Percentiles rank a stretch among this genome's conserved stretches.
Evolutionary conservation across 2,329 filamentous ascomycete species (phyloP).

Genomic region (Claviceps spartinae): DNA sequence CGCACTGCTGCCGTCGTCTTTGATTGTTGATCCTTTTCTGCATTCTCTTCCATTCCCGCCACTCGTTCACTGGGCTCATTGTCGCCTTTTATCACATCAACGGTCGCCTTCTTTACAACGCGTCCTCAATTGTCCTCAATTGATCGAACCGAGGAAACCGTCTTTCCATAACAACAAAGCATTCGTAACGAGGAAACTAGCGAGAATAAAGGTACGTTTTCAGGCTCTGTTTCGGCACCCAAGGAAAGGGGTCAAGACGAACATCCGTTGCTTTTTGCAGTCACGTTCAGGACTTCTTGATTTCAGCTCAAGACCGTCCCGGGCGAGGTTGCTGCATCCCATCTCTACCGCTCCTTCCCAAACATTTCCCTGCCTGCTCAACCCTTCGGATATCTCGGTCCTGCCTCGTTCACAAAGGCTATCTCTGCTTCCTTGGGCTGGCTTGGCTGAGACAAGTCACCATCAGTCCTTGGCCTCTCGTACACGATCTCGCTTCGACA

Average conservation of each 20-base stretch:
- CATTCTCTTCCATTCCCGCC: slow-evolving; percentile 22
- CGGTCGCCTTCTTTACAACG: slow-evolving; percentile 10
- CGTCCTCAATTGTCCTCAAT: neutral
- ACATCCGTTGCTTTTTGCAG: neutral
- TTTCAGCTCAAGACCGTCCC: neutral
- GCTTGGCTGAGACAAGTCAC: slow-evolving; percentile 1
- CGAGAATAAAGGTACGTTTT: slow-evolving; percentile 1
- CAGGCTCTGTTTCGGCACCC: neutral
- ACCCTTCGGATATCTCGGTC: neutral
- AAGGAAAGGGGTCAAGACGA: neutral
- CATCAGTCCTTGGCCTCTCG: neutral
- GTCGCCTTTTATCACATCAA: slow-evolving; percentile 9
- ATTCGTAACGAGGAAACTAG: neutral
- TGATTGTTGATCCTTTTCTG: slow-evolving; percentile 15
- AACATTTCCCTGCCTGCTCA: neutral
- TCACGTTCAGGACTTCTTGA: neutral
- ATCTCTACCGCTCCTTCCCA: neutral
- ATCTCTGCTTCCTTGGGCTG: slow-evolving; percentile 3
- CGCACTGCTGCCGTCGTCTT: slow-evolving; percentile 12
- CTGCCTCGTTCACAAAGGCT: neutral
- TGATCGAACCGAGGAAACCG: neutral
- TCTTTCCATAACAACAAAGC: neutral
- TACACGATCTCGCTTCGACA: slow-evolving; percentile 6
- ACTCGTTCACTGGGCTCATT: slow-evolving; percentile 23
- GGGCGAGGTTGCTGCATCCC: neutral